Base-by-base conservation (phyloP, 2,329 filamentous ascomycete genomes). In the Emmonsiellopsis sp. region DNA sequence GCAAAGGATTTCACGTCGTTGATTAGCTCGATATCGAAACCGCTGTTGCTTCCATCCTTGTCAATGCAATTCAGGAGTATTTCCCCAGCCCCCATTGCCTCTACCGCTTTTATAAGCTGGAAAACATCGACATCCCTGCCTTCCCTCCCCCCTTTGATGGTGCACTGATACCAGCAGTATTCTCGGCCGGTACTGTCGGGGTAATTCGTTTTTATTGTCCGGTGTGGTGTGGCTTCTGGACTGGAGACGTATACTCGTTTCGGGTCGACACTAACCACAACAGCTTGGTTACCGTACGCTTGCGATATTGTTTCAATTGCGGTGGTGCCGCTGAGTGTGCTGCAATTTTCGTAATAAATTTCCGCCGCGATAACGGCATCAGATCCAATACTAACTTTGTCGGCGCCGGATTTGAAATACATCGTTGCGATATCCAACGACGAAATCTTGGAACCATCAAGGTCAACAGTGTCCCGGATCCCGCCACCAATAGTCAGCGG, bases 51-150 rank as follows among this genome's bases (percentile, higher is more conserved):
- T 52, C 93, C 93, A 69, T 98, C 93, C 67, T 87, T 88, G 75
- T 98, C 93, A 64, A 98, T 98, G 75, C 91, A 96, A 73, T 98
- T 98, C 53, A 98, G 81, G 50, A 98, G 75, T 55, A 98, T 87
- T 76, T 98, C 93, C 53, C 93, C 93, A 1, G 87, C 82, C 51
- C 93, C 93, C 89, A 98, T 94, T 53, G 88, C 90, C 74, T 98
- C 90, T 37, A 97, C 92, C 10, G 93, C 93, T 61, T 81, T 83
- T 8, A 86, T 83, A 8, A 98, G 80, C 73, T 97, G 87, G 11
- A 91, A 82, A 13, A 96, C 93, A 67, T 97, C 92, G 60, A 97
- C 78, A 68, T 97, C 90, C 56, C 91, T 82, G n/a, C 87, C 91
- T 74, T 97, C 92, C 56, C 93, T 84, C 6, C 93, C 93, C 46